Percentiles rank a stretch among this genome's conserved stretches.
phyloP scores from a whole-genome alignment of 495 filamentous ascomycete genomes.

The Daldinia bambusicola region DNA sequence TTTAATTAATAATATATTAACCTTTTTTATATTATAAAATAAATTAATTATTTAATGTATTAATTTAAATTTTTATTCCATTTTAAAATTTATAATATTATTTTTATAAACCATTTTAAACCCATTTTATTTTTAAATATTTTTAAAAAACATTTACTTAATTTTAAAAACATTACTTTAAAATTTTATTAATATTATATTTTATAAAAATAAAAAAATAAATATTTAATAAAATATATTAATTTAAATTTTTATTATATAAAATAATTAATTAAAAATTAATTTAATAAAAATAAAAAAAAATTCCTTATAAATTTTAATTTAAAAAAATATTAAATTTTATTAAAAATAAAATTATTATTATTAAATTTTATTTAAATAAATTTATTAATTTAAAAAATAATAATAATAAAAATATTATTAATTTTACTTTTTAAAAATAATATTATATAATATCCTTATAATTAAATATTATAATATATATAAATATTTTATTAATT shows the following conservation, averaged over 20 bases:
- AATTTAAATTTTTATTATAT: neutral
- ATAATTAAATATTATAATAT: too few relatives aligned
- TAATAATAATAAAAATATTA: too few relatives aligned
- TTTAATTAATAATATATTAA: too few relatives aligned
- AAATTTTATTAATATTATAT: neutral
- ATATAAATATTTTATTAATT: too few relatives aligned
- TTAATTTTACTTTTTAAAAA: too few relatives aligned
- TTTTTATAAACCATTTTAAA: constrained; percentile 1
- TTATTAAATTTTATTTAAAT: too few relatives aligned
- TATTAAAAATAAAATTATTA: constrained; percentile 9
- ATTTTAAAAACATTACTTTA: neutral
- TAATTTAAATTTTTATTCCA: neutral
- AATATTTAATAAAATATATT: constrained; percentile 9
- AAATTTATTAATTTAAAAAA: too few relatives aligned
- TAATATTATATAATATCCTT: too few relatives aligned
- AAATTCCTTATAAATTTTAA: constrained; percentile 7
- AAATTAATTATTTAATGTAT: constrained; percentile 9
- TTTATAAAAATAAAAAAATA: constrained; percentile 6
- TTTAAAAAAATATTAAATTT: too few relatives aligned
- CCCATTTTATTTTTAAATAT: neutral
- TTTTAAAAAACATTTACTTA: neutral
- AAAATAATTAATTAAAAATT: constrained; percentile 5
- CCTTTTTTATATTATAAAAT: neutral
- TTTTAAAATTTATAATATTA: constrained; percentile 12
- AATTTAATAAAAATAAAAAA: neutral